Evolutionary conservation across 1,284 basidiomycete genomes (phyloP).

Genomic region (Volvariella surrecta): DNA sequence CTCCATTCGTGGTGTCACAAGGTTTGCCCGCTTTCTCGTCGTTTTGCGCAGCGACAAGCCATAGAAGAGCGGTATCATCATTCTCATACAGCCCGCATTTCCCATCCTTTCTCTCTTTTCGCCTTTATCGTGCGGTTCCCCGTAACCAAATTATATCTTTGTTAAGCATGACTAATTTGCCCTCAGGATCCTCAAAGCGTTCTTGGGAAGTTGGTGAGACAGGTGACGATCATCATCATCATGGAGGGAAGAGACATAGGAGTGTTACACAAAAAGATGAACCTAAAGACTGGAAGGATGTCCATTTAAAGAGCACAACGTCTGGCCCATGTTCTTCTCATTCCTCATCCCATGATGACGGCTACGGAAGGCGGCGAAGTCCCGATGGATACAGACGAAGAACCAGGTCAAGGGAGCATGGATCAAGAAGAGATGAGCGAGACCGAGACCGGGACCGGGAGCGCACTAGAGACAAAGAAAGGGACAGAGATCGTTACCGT

Average conservation of each 20-base stretch:
- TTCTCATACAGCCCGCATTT: neutral
- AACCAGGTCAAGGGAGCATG: conserved; percentile 14
- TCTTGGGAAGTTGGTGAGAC: conserved; percentile 49
- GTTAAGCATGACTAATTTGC: conserved; percentile 67
- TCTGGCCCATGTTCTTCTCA: conserved; percentile 26
- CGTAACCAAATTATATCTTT: conserved; percentile 47
- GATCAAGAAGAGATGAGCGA: conserved; percentile 14
- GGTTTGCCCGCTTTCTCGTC: neutral
- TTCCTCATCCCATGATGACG: conserved; percentile 18
- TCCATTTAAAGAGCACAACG: conserved; percentile 44
- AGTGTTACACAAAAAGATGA: conserved; percentile 39
- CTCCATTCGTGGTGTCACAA: no score
- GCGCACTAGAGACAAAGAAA: conserved; percentile 8
- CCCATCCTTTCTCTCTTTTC: conserved; percentile 8
- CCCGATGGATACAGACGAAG: conserved; percentile 5
- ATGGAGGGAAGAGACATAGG: conserved; percentile 39
- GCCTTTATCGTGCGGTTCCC: conserved; percentile 71
- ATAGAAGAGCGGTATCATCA: neutral
- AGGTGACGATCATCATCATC: conserved; percentile 16
- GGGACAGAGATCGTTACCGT: conserved; percentile 10
- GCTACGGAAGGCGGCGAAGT: conserved; percentile 10
- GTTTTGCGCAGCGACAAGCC: neutral
- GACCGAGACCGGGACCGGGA: conserved; percentile 11
- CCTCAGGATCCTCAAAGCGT: conserved; percentile 71
- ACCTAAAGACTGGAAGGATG: conserved; percentile 69